phyloP scores from a whole-genome alignment of 768 basidiomycete genomes.

The Kwoniella dendrophila region DNA sequence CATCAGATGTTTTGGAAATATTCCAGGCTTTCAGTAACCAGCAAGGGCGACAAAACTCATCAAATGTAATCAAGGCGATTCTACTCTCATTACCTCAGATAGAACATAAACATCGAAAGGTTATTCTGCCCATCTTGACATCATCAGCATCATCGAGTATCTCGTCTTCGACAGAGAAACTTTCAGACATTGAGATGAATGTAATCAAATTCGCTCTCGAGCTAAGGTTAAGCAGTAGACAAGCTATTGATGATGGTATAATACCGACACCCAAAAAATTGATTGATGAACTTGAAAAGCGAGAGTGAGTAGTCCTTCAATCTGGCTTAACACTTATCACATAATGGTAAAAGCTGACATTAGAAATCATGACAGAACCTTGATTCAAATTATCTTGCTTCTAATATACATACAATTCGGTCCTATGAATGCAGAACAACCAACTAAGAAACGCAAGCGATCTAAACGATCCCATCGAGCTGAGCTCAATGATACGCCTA shows the following conservation, averaged over 20 bases:
- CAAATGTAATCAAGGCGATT: conserved; percentile 17
- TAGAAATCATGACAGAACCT: conserved; percentile 20
- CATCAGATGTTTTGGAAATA: conserved; percentile 21
- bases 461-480: conserved; percentile 1
- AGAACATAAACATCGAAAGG: conserved; percentile 35
- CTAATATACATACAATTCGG: conserved; percentile 23
- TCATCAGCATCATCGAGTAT: not conserved
- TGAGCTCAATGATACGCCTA: not conserved
- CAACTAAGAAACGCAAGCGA: conserved; percentile 38
- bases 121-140: conserved; percentile 23
- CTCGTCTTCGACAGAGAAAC: not conserved
- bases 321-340: too few relatives aligned
- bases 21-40: too few relatives aligned
- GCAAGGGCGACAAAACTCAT: too few relatives aligned
- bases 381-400: conserved; percentile 45
- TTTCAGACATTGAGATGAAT: conserved; percentile 1
- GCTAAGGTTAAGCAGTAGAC: conserved; percentile 28
- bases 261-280: conserved; percentile 27
- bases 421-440: not conserved
- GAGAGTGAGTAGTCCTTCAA: conserved; percentile 41
- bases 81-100: conserved; percentile 36
- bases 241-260: conserved; percentile 23
- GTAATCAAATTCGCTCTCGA: conserved; percentile 21
- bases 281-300: conserved; percentile 44
- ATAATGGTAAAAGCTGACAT: conserved; percentile 11